Percentiles rank a stretch among this genome's conserved stretches.
Conservation (phyloP, 192 early-diverging fungal genomes). For the Dissophora globulifera region DNA sequence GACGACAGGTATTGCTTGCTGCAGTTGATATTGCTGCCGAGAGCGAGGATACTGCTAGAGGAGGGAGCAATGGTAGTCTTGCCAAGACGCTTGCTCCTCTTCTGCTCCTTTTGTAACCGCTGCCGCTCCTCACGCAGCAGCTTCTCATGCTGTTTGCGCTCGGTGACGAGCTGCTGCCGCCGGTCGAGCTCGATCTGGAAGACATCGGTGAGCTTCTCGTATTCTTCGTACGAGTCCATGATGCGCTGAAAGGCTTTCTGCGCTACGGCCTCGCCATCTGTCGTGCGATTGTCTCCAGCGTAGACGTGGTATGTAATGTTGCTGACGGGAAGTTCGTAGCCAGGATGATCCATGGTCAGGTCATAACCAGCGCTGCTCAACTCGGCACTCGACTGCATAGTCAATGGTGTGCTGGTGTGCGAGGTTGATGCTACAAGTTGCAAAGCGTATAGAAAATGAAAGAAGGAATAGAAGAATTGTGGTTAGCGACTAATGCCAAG, state of each 20-base stretch:
- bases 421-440: too few species aligned
- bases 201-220: conserved; percentile 31
- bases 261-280: conserved; percentile 3
- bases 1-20: neutral
- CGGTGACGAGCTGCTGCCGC: conserved; percentile 5
- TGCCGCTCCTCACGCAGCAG: conserved; percentile 7
- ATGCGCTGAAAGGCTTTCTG: conserved; percentile 33
- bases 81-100: conserved; percentile 1
- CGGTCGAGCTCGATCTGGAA: conserved; percentile 40
- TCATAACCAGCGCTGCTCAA: neutral
- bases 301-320: conserved; percentile 35
- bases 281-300: neutral
- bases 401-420: neutral
- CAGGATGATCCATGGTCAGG: conserved; percentile 12
- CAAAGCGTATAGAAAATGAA: too few species aligned
- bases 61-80: conserved; percentile 3
- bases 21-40: neutral
- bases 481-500: too few species aligned
- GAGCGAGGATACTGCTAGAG: too few species aligned
- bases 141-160: conserved; percentile 26
- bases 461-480: too few species aligned
- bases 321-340: conserved; percentile 18
- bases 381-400: neutral
- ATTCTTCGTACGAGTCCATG: conserved; percentile 36
- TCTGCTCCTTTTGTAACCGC: conserved; percentile 12